Evolutionary conservation across 345 rosid genomes (phyloP), one percentile per base, ranked within the genome.

Genomic region (Murraya koenigii): DNA sequence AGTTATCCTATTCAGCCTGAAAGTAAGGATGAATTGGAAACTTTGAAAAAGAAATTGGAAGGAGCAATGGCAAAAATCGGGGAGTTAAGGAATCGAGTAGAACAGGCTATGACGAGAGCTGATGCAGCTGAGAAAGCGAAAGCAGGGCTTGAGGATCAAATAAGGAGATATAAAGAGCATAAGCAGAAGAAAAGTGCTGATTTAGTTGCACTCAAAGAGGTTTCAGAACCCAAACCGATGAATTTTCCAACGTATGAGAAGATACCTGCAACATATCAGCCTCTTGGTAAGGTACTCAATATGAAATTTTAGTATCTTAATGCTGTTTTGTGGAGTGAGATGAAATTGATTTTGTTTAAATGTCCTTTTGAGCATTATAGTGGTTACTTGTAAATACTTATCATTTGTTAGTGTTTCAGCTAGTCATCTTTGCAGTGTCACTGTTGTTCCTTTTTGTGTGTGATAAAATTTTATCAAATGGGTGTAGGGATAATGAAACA

Each of bases 61-160:
- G 74, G 1, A 15, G 84, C 88, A 36, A 74, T 9, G 17, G 26
- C 55, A 8, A 90, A 82, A 79, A 78, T 82, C 4, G 78, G 79
- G 2, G 87, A 89, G 72, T 69, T 89, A 69, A 83, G 92, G 85
- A 87, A 80, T 7, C 66, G 88, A 33, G 77, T 87, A 23, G 89
- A 86, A 69, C 90, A 89, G 80, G 91, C 90, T 0, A 75, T 49
- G 9, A 77, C 89, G 4, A 80, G 92, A 32, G 94, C 91, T 0
- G 89, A 89, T 55, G 77, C 85, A 1, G 89, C 91, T 0, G 92
- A 90, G 85, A 85, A 14, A 79, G 94, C 88, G 11, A 86, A 86
- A 76, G 44, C 66, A 32, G 71, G 2, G 33, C 26, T 87, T 1
- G 91, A 85, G 73, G 86, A 81, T 38, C 88, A 83, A 84, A 79